Conservation (phyloP, 495 filamentous ascomycete genomes). For the Penicillium canescens region DNA sequence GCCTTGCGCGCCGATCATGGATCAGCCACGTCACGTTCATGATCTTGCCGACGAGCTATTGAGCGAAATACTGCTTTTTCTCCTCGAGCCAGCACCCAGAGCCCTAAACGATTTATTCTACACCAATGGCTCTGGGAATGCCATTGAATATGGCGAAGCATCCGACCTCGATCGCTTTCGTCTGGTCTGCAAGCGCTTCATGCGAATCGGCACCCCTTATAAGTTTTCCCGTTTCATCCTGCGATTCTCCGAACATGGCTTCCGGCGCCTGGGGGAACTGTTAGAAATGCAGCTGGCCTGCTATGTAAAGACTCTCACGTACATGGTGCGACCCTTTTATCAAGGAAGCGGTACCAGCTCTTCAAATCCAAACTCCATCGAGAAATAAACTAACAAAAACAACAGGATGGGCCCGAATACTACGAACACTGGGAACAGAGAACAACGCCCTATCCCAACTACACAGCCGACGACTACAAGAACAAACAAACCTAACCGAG, state of each 20-base stretch:
- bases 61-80: conserved; percentile 49
- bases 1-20: conserved; percentile 39
- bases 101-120: conserved; percentile 1
- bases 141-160: conserved; percentile 28
- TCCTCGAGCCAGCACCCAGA: conserved; percentile 23
- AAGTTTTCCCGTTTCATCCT: conserved; percentile 60
- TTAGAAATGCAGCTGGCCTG: conserved; percentile 54
- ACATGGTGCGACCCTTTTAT: conserved; percentile 73
- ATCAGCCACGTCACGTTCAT: conserved; percentile 41
- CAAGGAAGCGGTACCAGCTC: conserved; percentile 45
- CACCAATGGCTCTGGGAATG: conserved; percentile 2
- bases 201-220: conserved; percentile 58
- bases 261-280: conserved; percentile 54
- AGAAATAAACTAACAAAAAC: conserved; percentile 20
- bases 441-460: conserved; percentile 24
- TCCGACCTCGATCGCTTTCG: conserved; percentile 52
- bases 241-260: conserved; percentile 60
- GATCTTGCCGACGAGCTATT: conserved; percentile 63
- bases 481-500: conserved; percentile 32
- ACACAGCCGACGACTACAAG: conserved; percentile 32
- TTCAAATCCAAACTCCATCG: conserved; percentile 17
- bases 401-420: conserved; percentile 35
- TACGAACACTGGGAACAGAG: conserved; percentile 20
- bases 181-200: conserved; percentile 62
- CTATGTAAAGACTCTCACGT: conserved; percentile 68